Base-by-base conservation (phyloP, 345 rosid genomes). In the Syzygium jambos region DNA sequence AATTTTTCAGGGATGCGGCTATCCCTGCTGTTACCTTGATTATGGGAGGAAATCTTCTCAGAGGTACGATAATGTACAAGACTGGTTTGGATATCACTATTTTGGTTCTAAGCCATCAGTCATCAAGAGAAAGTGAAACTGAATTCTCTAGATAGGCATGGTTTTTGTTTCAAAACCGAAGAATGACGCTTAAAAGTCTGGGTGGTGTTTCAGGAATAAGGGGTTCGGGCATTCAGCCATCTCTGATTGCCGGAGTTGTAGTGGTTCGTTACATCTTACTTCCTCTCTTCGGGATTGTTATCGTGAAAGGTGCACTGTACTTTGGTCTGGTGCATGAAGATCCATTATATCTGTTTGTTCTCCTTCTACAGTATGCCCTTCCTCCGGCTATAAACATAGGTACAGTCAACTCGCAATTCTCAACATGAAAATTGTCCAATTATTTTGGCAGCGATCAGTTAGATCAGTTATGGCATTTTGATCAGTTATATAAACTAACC, bases 301-400 rank as follows among this genome's bases (percentile, higher is more conserved):
- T 90, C 3, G 91, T 94, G 34, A 93, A 91, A 89, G 86, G 87
- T n/a, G 93, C 94, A 34, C 22, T 83, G 11, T 86, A 83, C 78
- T 89, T 90, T 15, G 94, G 94, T 21, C 3, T 93, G 68, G 89
- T 93, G 87, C 88, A 80, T 25, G 86, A 89, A 17, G 91, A 94
- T 88, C 90, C 92, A 1, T 87, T 92, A 14, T 94, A 93, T 84
- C 92, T 89, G 57, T 93, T 94, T 85, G 86, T 93, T 87, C 94
- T 93, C 65, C 88, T 94, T 73, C 91, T 93, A 52, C 96, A 94
- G 29, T 94, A 87, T 89, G 94, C 95, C 34, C 88, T 94, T 87
- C 95, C 95, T 22, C 96, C 94, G 10, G 96, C 94, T 41, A 77
- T 93, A 90, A 91, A 87, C 86, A 88, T 94, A 38, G 94, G 96